These are phyloP conservation scores for Podosphaera aphanis DNA, from an alignment of 2,329 filamentous ascomycete genomes.

Conservation along the genomic window DNA sequence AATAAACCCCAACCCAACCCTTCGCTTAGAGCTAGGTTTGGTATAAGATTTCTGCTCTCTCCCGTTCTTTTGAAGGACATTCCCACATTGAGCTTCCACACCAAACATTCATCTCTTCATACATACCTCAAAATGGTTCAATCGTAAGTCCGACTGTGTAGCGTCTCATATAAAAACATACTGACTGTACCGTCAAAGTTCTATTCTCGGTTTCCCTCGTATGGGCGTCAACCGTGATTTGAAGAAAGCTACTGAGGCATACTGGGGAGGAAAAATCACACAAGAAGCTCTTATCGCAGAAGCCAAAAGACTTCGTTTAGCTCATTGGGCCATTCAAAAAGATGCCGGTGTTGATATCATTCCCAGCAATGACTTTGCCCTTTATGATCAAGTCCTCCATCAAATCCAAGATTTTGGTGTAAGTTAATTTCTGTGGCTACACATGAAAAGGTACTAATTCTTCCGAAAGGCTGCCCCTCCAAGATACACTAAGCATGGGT, in stretches of 20 bases:
- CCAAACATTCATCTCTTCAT: conserved; percentile 2
- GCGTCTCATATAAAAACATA: conserved; percentile 3
- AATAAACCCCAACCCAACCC: neutral
- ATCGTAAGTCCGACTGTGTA: conserved; percentile 23
- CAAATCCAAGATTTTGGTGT: conserved; percentile 97
- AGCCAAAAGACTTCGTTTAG: conserved; percentile 88
- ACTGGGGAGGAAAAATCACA: conserved; percentile 86
- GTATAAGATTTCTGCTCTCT: neutral
- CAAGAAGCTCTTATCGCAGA: conserved; percentile 76
- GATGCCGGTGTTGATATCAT: conserved; percentile 93
- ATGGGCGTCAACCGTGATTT: conserved; percentile 97
- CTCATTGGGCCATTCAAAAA: conserved; percentile 99
- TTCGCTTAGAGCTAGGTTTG: neutral
- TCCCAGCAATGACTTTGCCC: conserved; percentile 97
- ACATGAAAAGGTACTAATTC: conserved; percentile 1
- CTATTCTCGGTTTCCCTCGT: conserved; percentile 94
- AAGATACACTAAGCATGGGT: conserved; percentile 75
- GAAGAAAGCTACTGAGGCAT: conserved; percentile 99
- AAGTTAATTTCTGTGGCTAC: conserved; percentile 20
- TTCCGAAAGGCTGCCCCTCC: conserved; percentile 54
- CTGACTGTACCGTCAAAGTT: conserved; percentile 8
- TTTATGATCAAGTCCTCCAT: conserved; percentile 92
- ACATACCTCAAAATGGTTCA: conserved; percentile 29
- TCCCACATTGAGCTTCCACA: conserved; percentile 3
- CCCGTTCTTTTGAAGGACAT: neutral